Percentiles rank a stretch among this genome's conserved stretches.
phyloP scores from a whole-genome alignment of 1,284 basidiomycete species.

The Cutaneotrichosporon daszewskae region DNA sequence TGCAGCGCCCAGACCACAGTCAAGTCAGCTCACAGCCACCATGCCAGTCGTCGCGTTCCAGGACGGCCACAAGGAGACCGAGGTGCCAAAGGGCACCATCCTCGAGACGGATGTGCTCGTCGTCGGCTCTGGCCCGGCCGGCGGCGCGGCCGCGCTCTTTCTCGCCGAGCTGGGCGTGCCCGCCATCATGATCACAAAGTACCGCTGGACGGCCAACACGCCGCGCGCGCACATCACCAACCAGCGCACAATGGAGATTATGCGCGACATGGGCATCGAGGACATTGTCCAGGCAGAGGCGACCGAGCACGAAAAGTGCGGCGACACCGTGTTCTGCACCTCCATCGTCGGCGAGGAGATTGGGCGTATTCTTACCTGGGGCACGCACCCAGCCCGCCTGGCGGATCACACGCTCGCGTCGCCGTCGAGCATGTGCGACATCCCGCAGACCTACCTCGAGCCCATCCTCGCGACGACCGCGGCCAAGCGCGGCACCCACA shows the following conservation, averaged over 20 bases:
- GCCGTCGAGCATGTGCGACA: slow-evolving; percentile 15
- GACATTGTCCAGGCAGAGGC: slow-evolving; percentile 10
- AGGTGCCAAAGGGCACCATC: slow-evolving; percentile 7
- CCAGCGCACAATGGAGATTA: slow-evolving; percentile 17
- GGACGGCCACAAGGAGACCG: slow-evolving; percentile 14
- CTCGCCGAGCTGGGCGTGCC: slow-evolving; percentile 12
- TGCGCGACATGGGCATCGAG: slow-evolving; percentile 18
- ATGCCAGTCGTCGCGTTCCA: slow-evolving; percentile 16
- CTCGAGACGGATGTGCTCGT: slow-evolving; percentile 14
- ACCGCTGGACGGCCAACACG: slow-evolving; percentile 16
- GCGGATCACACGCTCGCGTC: slow-evolving; percentile 14
- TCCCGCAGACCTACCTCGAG: slow-evolving; percentile 18
- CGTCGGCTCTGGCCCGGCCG: slow-evolving; percentile 11
- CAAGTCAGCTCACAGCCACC: too few relatives aligned
- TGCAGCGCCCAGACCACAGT: too few relatives aligned
- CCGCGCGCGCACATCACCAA: slow-evolving; percentile 16
- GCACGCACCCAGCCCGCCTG: slow-evolving; percentile 11
- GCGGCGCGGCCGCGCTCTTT: slow-evolving; percentile 12
- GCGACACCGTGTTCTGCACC: slow-evolving; percentile 18
- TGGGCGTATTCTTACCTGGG: slow-evolving; percentile 16
- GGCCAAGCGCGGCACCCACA: slow-evolving; percentile 14
- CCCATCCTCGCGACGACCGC: slow-evolving; percentile 10
- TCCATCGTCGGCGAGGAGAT: slow-evolving; percentile 14
- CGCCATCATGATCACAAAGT: slow-evolving; percentile 11
- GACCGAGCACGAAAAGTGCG: slow-evolving; percentile 12